A percentile compares a stretch with the other conserved stretches of the same genome.
Evolutionary conservation across 768 basidiomycete genomes (phyloP).

Genomic region (Termitomyces sp.): DNA sequence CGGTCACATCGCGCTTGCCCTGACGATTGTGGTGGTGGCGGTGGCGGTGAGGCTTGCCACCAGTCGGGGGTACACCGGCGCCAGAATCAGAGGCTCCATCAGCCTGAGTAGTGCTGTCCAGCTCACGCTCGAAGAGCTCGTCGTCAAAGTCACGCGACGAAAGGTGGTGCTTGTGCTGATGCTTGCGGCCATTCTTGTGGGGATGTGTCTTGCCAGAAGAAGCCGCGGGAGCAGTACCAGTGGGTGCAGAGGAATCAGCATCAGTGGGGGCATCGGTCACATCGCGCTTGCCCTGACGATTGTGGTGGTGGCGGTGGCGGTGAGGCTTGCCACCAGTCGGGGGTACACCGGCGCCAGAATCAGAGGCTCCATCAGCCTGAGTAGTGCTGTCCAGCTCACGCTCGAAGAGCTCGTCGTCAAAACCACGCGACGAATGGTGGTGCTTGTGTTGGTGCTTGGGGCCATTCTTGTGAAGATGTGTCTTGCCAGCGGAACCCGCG

Average conservation of each 20-base stretch:
- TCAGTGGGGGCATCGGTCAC: not conserved
- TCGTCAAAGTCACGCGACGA: not conserved
- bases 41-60: not conserved
- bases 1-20: too few relatives aligned
- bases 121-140: not conserved
- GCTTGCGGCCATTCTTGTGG: not conserved
- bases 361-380: not conserved
- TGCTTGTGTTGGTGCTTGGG: not conserved
- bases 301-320: not conserved
- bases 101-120: not conserved
- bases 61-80: too few relatives aligned
- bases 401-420: conserved; percentile 2
- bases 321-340: not conserved
- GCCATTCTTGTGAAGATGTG: not conserved
- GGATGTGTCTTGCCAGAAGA: not conserved
- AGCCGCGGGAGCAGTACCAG: not conserved
- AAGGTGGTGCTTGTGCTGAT: not conserved
- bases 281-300: not conserved
- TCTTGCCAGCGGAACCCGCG: not conserved
- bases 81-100: too few relatives aligned
- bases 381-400: not conserved
- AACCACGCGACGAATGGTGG: not conserved
- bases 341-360: not conserved
- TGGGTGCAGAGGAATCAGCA: not conserved
- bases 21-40: not conserved